Evolutionary conservation across 345 rosid species (phyloP), one percentile per base, ranked within the genome.

Genomic region (Mangifera indica): DNA sequence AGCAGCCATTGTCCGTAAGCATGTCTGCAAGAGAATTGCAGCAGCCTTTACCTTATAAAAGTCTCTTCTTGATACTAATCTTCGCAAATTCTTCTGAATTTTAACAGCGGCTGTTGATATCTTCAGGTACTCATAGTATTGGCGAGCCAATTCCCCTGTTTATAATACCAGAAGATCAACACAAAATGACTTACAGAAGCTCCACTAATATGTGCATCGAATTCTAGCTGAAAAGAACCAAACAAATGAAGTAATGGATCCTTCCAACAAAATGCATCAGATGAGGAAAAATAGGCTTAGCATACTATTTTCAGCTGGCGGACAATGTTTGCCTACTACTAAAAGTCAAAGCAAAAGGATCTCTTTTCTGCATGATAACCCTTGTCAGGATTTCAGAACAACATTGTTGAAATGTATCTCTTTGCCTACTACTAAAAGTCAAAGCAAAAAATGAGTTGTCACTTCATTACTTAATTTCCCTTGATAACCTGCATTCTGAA

Each of bases 51-150:
- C 56, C 54, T 21, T 72, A 21, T 34, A 60, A 45, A 83, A 94
- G 21, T 77, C 68, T 70, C 70, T 89, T 75, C 76, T 87, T 6
- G 89, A 86, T 5, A 69, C 53, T 77, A 85, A 84, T 83, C 95
- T 81, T 21, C 91, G 97, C 66, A 79, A 81, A 78, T 81, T 76
- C 80, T 83, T 94, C 81, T 92, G 97, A 56, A 94, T 87, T 81
- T 84, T 81, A 53, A 84, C 73, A 44, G 95, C 95, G 70, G 97
- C 92, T 66, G 62, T 83, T 22, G 86, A 84, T 68, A 61, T 87
- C 84, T 63, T 87, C 84, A 77, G 81, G 52, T 69, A 37, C 72
- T 34, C 78, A 57, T 71, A 80, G 66, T 78, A 58, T 34, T 77
- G 78, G 67, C 85, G 71, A 40, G 83, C 90, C 71, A 86, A 62